Evolutionary conservation across 2,329 filamentous ascomycete species (phyloP).

Genomic region (Diplodia sapinea): DNA sequence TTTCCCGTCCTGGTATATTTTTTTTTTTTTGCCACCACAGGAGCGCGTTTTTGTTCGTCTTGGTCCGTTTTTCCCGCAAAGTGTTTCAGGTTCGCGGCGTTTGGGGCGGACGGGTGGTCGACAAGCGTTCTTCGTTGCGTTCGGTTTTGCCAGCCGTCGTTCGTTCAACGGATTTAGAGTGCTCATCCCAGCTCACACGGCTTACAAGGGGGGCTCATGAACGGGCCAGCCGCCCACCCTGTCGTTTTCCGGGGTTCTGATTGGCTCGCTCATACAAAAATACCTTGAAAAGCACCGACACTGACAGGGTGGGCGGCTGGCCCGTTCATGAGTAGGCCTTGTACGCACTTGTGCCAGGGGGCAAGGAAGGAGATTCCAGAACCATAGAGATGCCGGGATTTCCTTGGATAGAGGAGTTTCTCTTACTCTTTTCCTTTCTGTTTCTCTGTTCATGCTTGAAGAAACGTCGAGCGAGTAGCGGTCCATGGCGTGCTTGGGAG

Average conservation of each 20-base stretch:
- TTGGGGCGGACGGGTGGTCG: conserved; percentile 11
- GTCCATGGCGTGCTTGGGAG: not conserved
- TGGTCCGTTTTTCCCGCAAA: conserved; percentile 3
- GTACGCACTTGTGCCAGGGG: conserved; percentile 13
- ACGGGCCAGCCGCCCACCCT: too few species aligned
- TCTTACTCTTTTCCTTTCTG: not conserved
- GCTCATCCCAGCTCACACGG: conserved; percentile 6
- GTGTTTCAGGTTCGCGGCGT: conserved; percentile 24
- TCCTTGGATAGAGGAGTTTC: not conserved
- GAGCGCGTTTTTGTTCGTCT: not conserved
- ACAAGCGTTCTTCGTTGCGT: not conserved
- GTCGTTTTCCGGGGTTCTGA: too few species aligned
- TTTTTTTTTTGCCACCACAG: conserved; percentile 16
- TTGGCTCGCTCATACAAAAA: too few species aligned
- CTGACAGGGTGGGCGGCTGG: too few species aligned
- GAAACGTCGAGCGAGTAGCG: conserved; percentile 6
- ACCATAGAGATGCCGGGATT: conserved; percentile 4
- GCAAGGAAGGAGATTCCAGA: not conserved
- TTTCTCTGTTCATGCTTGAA: not conserved
- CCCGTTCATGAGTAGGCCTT: too few species aligned
- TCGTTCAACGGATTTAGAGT: conserved; percentile 1
- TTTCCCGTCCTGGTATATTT: not conserved
- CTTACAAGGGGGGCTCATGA: too few species aligned
- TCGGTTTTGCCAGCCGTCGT: not conserved
- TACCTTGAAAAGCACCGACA: too few species aligned